A percentile compares a stretch with the other conserved stretches of the same genome.
phyloP scores from a whole-genome alignment of 1,284 basidiomycete genomes.

The Sporisorium scitamineum region DNA sequence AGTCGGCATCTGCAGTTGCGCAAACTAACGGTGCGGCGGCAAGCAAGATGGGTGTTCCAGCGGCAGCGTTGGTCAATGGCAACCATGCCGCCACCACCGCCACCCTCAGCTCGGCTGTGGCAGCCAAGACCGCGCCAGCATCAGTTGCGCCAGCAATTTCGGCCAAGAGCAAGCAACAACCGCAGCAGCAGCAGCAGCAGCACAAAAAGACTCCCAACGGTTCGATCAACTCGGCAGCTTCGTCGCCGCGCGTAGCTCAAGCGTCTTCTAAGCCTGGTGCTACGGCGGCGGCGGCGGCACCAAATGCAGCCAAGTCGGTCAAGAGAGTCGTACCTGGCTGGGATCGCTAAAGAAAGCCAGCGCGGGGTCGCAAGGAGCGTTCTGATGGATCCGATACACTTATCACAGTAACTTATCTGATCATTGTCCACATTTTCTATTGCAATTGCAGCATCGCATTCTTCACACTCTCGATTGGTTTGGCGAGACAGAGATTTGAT shows the following conservation, averaged over 20 bases:
- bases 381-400: too few relatives aligned
- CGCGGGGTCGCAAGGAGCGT: too few relatives aligned
- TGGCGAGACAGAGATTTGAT: neutral
- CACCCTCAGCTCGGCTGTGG: neutral
- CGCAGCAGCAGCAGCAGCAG: slow-evolving; percentile 12
- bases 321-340: slow-evolving; percentile 39
- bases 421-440: neutral
- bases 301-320: slow-evolving; percentile 5
- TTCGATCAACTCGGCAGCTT: slow-evolving; percentile 17
- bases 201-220: slow-evolving; percentile 23
- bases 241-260: slow-evolving; percentile 26
- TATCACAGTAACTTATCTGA: neutral
- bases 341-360: slow-evolving; percentile 17
- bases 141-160: neutral
- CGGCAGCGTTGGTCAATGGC: slow-evolving; percentile 14
- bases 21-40: neutral
- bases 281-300: neutral
- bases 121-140: slow-evolving; percentile 7
- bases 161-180: slow-evolving; percentile 19
- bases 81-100: slow-evolving; percentile 6
- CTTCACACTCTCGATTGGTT: neutral
- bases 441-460: slow-evolving; percentile 34
- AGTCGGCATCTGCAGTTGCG: slow-evolving; percentile 1
- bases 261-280: slow-evolving; percentile 17
- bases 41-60: neutral